Percentiles rank a stretch among this genome's conserved stretches.
Evolutionary conservation across 1,139 yeast genomes (phyloP).

Genomic region (Hemisphaericaspora xylofermentans): DNA sequence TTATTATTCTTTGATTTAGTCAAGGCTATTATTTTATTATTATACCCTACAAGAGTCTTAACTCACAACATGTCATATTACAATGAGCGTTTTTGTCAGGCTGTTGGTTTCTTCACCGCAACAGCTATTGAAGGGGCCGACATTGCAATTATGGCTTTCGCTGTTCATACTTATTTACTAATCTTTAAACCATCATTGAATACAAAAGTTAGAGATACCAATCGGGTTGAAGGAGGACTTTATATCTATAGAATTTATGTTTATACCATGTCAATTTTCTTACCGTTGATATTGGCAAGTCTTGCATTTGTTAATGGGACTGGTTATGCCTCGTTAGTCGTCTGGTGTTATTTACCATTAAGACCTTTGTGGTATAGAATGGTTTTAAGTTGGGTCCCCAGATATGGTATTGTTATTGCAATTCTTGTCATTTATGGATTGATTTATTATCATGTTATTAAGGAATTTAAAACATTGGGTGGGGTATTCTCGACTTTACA

Average conservation of each 20-base stretch:
- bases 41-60: constrained; percentile 68
- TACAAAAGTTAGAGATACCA: constrained; percentile 38
- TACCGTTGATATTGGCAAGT: constrained; percentile 71
- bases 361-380: constrained; percentile 73
- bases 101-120: constrained; percentile 84
- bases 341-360: constrained; percentile 82
- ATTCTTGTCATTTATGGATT: constrained; percentile 67
- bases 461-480: constrained; percentile 55
- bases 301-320: constrained; percentile 59
- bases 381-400: constrained; percentile 79
- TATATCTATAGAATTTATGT: constrained; percentile 59
- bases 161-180: constrained; percentile 75
- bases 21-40: constrained; percentile 67
- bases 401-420: constrained; percentile 63
- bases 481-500: constrained; percentile 42
- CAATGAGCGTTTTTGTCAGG: constrained; percentile 60
- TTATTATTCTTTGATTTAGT: constrained; percentile 69
- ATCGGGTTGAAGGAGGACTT: constrained; percentile 69
- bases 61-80: constrained; percentile 49
- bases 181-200: constrained; percentile 60
- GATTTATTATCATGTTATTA: constrained; percentile 71
- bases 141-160: constrained; percentile 77
- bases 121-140: constrained; percentile 86
- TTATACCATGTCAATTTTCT: constrained; percentile 55
- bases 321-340: constrained; percentile 63